Percentiles rank a stretch among this genome's conserved stretches.
Evolutionary conservation across 768 basidiomycete species (phyloP).

Genomic region (Tylopilus intermedius): DNA sequence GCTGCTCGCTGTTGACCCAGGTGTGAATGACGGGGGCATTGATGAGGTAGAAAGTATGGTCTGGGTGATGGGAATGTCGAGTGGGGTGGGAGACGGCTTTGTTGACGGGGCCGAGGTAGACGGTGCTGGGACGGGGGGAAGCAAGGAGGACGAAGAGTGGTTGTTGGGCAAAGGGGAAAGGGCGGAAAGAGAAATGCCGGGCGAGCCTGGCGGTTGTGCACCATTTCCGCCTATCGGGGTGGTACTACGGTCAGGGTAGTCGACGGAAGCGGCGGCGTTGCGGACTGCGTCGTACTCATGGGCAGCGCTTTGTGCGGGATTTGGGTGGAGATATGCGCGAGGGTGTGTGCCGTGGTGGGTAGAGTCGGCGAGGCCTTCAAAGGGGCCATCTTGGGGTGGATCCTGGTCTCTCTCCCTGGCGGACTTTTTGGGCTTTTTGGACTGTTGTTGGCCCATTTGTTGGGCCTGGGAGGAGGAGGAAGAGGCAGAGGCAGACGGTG

Average conservation of each 20-base stretch:
- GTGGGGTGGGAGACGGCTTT: slow-evolving; percentile 48
- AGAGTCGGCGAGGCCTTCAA: slow-evolving; percentile 36
- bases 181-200: slow-evolving; percentile 32
- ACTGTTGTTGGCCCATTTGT: slow-evolving; percentile 80
- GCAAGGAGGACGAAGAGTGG: slow-evolving; percentile 38
- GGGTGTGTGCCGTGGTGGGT: slow-evolving; percentile 41
- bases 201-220: slow-evolving; percentile 30
- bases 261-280: slow-evolving; percentile 31
- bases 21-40: slow-evolving; percentile 43
- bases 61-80: slow-evolving; percentile 76
- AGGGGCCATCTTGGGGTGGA: slow-evolving; percentile 35
- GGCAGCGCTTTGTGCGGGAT: slow-evolving; percentile 38
- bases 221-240: slow-evolving; percentile 39
- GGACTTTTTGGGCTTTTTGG: slow-evolving; percentile 73
- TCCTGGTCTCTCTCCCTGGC: slow-evolving; percentile 68
- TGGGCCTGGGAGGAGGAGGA: slow-evolving; percentile 36
- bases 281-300: slow-evolving; percentile 32
- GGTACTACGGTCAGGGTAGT: slow-evolving; percentile 30
- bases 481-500: slow-evolving; percentile 56
- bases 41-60: slow-evolving; percentile 79
- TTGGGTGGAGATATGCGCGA: slow-evolving; percentile 39
- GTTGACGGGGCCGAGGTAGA: slow-evolving; percentile 14
- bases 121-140: slow-evolving; percentile 14
- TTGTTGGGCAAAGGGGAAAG: slow-evolving; percentile 36
- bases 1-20: slow-evolving; percentile 44